Base-by-base conservation (phyloP, 2,329 filamentous ascomycete species). In the Monosporascus sp. region DNA sequence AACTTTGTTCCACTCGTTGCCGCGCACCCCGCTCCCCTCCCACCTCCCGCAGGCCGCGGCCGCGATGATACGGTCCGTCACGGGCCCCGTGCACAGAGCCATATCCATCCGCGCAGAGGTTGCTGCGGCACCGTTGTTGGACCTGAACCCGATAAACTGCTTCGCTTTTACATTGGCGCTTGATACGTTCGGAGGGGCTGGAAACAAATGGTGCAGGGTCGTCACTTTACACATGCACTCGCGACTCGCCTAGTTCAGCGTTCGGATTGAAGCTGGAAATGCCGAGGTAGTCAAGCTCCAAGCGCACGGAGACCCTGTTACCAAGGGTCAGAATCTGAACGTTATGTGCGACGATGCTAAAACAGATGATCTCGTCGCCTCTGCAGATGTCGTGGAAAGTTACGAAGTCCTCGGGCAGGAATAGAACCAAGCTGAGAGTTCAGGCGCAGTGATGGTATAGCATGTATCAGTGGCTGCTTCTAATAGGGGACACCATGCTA, bases 381-480 rank as follows among this genome's bases (percentile, higher is more conserved):
- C 61, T 58, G 11, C 61, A 63, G 51, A 71, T 66, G 1, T 70
- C 70, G 4, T 55, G 49, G 50, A 68, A 72, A 6, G 66, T 68
- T 31, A 73, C 62, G 28, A 70, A 72, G 51, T 73, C 70, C 2
- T 70, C 70, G 4, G 60, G 56, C 7, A 70, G 60, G 52, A 73
- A 69, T 0, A 69, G 70, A 1, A 64, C 68, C 68, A 72, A 71
- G 40, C 64, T 61, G 15, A 72, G 55, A 70, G 66, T 50, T 72
- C 67, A 0, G 68, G 65, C 1, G 66, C 69, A 20, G 67, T 65
- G 48, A 67, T 70, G 17, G 24, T 24, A 24, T 24, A 37, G 17
- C 38, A 40, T 40, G 7, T 40, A n/a, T 40, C 5, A 17, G 38
- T 17, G 18, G 15, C 2, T 4, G 24, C 6, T 7, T 24, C 24